Percentiles rank a stretch among this genome's conserved stretches.
These are phyloP conservation scores for Populus trichocarpa DNA, from an alignment of 441 rosid genomes.

Conservation along the genomic window DNA sequence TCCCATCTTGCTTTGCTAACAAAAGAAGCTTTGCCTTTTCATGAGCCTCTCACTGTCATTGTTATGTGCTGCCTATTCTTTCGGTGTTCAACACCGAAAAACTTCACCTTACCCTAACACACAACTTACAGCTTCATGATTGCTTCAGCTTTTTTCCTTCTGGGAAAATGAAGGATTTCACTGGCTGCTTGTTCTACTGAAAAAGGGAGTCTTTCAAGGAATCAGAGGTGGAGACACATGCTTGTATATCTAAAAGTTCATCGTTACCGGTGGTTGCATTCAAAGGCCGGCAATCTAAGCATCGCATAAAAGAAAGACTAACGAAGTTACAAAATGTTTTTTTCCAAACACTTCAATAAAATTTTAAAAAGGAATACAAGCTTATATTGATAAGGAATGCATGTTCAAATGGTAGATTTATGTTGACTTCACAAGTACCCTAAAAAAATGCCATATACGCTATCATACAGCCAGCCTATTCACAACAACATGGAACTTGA, in stretches of 20 bases:
- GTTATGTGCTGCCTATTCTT: too few species aligned
- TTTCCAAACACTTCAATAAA: neutral
- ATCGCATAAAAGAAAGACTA: neutral
- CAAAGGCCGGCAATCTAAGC: neutral
- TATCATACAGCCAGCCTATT: slow-evolving; percentile 22
- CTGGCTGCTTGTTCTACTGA: neutral
- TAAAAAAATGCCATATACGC: slow-evolving; percentile 19
- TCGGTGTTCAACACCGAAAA: too few species aligned
- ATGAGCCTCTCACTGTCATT: neutral
- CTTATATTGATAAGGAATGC: slow-evolving; percentile 6
- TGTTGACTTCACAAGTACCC: slow-evolving; percentile 5
- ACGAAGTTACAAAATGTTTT: too few species aligned
- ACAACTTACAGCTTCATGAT: neutral
- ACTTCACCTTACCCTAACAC: too few species aligned
- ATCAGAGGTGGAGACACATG: neutral
- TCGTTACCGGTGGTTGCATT: neutral
- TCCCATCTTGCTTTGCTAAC: slow-evolving; percentile 6
- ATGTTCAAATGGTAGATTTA: slow-evolving; percentile 6
- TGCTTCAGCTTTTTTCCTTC: neutral
- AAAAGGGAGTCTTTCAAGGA: neutral
- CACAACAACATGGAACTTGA: slow-evolving; percentile 28
- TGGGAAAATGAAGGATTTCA: neutral
- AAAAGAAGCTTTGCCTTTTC: neutral
- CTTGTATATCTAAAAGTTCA: neutral
- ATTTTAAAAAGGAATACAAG: slow-evolving; percentile 18